A percentile compares a stretch with the other conserved stretches of the same genome.
Evolutionary conservation across 306 rosid genomes (phyloP).

Genomic region (Medicago arabica): DNA sequence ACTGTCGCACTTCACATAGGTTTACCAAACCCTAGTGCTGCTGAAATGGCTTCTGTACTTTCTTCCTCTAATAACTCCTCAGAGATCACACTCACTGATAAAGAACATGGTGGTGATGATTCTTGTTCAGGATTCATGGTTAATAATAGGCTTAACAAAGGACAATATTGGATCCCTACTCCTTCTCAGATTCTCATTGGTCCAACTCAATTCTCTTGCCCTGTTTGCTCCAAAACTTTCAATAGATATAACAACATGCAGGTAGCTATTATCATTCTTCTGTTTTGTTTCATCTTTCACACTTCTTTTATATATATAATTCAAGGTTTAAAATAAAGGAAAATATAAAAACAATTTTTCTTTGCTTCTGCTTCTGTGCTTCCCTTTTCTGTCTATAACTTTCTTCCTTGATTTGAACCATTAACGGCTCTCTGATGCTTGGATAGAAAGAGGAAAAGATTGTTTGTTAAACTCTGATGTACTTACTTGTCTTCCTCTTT

Average conservation of each 20-base stretch:
- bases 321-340: too few species aligned
- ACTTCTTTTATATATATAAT: too few species aligned
- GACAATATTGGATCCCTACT: slow-evolving; percentile 90
- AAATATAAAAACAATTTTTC: not conserved
- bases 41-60: slow-evolving; percentile 82
- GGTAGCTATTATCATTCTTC: slow-evolving; percentile 44
- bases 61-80: slow-evolving; percentile 44
- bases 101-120: slow-evolving; percentile 33
- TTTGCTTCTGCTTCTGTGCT: slow-evolving; percentile 39
- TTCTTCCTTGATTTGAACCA: slow-evolving; percentile 57
- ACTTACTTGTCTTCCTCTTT: not conserved
- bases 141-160: slow-evolving; percentile 61
- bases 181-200: slow-evolving; percentile 99
- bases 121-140: slow-evolving; percentile 53
- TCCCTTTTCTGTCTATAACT: slow-evolving; percentile 44
- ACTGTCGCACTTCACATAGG: slow-evolving; percentile 99
- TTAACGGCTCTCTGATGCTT: slow-evolving; percentile 56
- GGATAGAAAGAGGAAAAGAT: slow-evolving; percentile 51
- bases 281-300: not conserved
- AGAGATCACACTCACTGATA: slow-evolving; percentile 34
- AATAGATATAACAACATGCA: slow-evolving; percentile 99
- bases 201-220: slow-evolving; percentile 50
- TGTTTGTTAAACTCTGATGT: slow-evolving; percentile 34
- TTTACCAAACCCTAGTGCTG: slow-evolving; percentile 92
- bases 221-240: slow-evolving; percentile 96